Evolutionary conservation across 2,329 filamentous ascomycete genomes (phyloP), one percentile per base, ranked within the genome.

Genomic region (Ploettnerulaceae sp.): DNA sequence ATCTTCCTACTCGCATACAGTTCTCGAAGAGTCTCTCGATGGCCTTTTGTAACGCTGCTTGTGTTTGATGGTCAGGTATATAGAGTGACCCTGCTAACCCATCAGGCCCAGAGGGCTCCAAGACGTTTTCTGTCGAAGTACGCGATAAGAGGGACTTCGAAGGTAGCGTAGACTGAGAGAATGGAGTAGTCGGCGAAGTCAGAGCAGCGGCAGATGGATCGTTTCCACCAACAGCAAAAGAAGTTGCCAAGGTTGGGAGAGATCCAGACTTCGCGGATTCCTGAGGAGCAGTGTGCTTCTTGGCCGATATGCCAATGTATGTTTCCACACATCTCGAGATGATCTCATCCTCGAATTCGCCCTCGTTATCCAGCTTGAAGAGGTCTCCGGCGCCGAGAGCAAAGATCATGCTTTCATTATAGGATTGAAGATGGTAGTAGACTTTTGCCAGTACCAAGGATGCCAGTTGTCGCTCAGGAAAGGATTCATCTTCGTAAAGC

Each of bases 331-430:
- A 98, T 77, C 94, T 96, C 50, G 91, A 91, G 67, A 97, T 90
- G 71, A 98, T 97, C 47, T 93, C 98, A 72, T 98, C 90, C 69
- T 98, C 93, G 64, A 95, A 98, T 72, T 98, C 93, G 68, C 89
- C 86, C 42, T 87, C 84, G 45, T 84, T 78, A 62, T 96, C 87
- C 56, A 97, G 79, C 71, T 94, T 88, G 75, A 98, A 96, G 39
- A 95, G 82, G 65, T 96, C 88, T 51, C 93, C 93, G 18, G 93
- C 90, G 49, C 89, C 90, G 35, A 98, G 80, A 54, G 93, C 93
- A 69, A 98, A 97, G 42, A 88, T 86, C 91, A 98, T 97, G 69
- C 91, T 96, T 73, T 98, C 93, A 66, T 96, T 93, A 74, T 98
- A 98, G 67, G 93, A 93, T 70, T 96, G 89, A 43, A 98, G 82